phyloP scores from a whole-genome alignment of 2,329 filamentous ascomycete genomes.

The Mycosphaerella sp. region DNA sequence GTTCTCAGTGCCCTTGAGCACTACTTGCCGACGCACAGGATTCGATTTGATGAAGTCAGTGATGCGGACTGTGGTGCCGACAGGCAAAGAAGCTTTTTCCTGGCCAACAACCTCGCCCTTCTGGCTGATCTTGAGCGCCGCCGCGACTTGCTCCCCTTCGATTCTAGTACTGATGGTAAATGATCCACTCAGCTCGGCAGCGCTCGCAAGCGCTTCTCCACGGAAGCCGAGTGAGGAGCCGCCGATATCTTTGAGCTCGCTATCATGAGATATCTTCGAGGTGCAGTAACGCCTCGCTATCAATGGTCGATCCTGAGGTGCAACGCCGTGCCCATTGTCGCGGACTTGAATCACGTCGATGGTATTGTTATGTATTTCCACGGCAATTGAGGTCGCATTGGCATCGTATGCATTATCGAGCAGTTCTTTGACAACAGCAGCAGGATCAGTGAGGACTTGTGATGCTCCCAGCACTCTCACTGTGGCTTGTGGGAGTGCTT shows the following conservation, averaged over 20 bases:
- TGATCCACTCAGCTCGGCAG: constrained; percentile 51
- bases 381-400: constrained; percentile 57
- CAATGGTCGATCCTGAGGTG: constrained; percentile 52
- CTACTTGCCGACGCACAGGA: constrained; percentile 57
- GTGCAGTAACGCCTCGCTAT: constrained; percentile 64
- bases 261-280: constrained; percentile 62
- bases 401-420: constrained; percentile 73
- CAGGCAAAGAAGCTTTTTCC: constrained; percentile 48
- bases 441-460: constrained; percentile 54
- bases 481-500: constrained; percentile 38
- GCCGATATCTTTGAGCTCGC: constrained; percentile 54
- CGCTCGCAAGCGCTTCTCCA: constrained; percentile 64
- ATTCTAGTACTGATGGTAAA: constrained; percentile 59
- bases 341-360: constrained; percentile 63
- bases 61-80: constrained; percentile 63
- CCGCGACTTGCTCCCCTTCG: constrained; percentile 54
- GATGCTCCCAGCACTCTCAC: constrained; percentile 55
- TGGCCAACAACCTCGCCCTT: constrained; percentile 40
- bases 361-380: constrained; percentile 59
- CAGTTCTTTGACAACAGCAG: constrained; percentile 65
- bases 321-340: constrained; percentile 69
- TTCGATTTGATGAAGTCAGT: constrained; percentile 53
- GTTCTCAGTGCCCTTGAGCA: constrained; percentile 53
- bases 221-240: constrained; percentile 65
- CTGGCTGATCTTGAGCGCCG: constrained; percentile 45